Percentiles rank a stretch among this genome's conserved stretches.
Conservation (phyloP, 2,329 filamentous ascomycete species). For the Plectosphaerella sp. region DNA sequence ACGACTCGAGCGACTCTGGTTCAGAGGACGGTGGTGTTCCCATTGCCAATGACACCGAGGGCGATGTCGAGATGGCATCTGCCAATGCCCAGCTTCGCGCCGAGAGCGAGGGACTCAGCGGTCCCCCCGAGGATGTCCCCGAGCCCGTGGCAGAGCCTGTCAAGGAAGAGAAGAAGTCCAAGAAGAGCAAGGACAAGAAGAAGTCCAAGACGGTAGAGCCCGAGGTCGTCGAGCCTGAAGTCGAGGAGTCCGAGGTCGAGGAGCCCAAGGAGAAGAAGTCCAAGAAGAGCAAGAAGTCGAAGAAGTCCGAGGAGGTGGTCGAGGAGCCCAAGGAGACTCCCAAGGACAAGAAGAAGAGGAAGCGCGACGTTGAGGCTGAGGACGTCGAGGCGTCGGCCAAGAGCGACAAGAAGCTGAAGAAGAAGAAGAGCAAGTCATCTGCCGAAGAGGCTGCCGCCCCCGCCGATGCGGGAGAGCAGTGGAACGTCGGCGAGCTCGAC, state of each 20-base stretch:
- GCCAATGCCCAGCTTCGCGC: conserved; percentile 11
- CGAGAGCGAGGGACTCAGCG: conserved; percentile 8
- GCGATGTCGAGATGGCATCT: conserved; percentile 18
- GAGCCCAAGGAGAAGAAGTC: conserved; percentile 14
- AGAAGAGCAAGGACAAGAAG: conserved; percentile 25
- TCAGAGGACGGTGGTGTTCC: conserved; percentile 13
- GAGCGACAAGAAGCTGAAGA: conserved; percentile 16
- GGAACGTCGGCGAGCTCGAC: conserved; percentile 48
- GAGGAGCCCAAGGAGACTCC: conserved; percentile 13
- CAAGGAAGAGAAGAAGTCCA: conserved; percentile 21
- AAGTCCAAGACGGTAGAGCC: conserved; percentile 27
- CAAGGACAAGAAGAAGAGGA: conserved; percentile 16
- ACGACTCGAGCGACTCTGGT: conserved; percentile 10
- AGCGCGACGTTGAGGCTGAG: conserved; percentile 17
- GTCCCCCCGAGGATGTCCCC: conserved; percentile 3
- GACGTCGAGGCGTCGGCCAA: conserved; percentile 19
- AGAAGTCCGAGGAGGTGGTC: conserved; percentile 4
- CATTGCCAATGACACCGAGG: conserved; percentile 15
- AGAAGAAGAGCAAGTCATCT: conserved; percentile 13
- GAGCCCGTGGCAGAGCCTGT: conserved; percentile 9
- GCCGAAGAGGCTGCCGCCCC: conserved; percentile 13
- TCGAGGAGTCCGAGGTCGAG: conserved; percentile 3
- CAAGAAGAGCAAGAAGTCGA: conserved; percentile 12
- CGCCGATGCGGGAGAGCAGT: conserved; percentile 32
- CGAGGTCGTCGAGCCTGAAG: conserved; percentile 8